Base-by-base conservation (phyloP, 768 basidiomycete genomes). In the Lactarius quietus region DNA sequence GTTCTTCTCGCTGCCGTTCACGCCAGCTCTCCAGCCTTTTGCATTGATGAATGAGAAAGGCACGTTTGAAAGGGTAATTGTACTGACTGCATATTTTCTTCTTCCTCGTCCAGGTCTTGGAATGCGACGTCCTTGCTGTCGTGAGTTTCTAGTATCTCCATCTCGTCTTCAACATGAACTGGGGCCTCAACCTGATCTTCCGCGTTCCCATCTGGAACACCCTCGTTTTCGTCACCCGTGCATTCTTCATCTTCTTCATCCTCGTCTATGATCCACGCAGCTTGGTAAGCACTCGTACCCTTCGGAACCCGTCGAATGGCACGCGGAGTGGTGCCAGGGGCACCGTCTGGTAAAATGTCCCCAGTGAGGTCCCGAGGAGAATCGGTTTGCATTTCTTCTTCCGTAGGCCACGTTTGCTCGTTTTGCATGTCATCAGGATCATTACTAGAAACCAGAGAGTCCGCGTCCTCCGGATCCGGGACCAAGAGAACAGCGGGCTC, bases 381-480 rank as follows among this genome's bases (percentile, higher is more conserved):
- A 4, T 72, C 77, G 7, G 76, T 82, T 26, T 78, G 79, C 88
- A 98, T 92, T 74, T 98, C 96, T 72, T 98, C 96, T 74, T 98
- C 94, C 0, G 94, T 96, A 1, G 96, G 96, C 95, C 96, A 98
- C 0, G 96, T 99, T 75, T 99, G 96, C 72, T 99, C 96, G 73
- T 96, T 97, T 39, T 83, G 86, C 76, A 97, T 82, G 63, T 92
- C 88, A 71, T 98, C 95, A 5, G 90, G 92, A 28, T 91, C 86
- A 74, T 96, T 95, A 57, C 84, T 88, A 1, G 93, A 94, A 15
- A 92, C 83, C 57, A 98, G 78, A 7, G 94, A 94, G 74, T 98
- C 95, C 0, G 89, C 91, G 1, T 85, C 80, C 0, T 84, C 81
- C 0, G 80, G 72, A 58, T 84, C 78, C 0, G 88, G 87, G 70